Conservation (phyloP, 2,329 filamentous ascomycete genomes). For the Pseudogymnoascus sp. region DNA sequence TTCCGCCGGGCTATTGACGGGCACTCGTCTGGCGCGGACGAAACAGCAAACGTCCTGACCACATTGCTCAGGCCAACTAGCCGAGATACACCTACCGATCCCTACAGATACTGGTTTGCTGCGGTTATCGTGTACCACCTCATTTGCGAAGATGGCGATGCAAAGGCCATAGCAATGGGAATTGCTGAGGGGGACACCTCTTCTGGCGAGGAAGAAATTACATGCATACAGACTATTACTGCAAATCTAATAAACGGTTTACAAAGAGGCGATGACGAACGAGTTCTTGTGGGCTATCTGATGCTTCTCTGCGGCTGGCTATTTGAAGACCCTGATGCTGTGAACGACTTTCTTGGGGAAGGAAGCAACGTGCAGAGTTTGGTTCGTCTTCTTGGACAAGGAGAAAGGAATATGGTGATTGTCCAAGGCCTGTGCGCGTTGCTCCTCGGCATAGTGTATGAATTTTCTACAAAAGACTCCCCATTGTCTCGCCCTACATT, state of each 20-base stretch:
- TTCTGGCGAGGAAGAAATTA: conserved; percentile 89
- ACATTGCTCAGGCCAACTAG: conserved; percentile 66
- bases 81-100: conserved; percentile 60
- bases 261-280: conserved; percentile 68
- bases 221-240: conserved; percentile 81
- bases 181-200: conserved; percentile 85
- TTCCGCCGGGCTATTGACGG: conserved; percentile 83
- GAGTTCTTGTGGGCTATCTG: conserved; percentile 75
- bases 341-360: conserved; percentile 88
- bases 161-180: conserved; percentile 71
- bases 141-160: conserved; percentile 69
- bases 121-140: conserved; percentile 81
- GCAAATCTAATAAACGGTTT: conserved; percentile 79
- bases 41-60: conserved; percentile 81
- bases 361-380: conserved; percentile 87
- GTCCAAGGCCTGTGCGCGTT: conserved; percentile 78
- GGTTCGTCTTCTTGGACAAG: conserved; percentile 62
- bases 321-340: conserved; percentile 83
- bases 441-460: conserved; percentile 82
- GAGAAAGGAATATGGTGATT: conserved; percentile 54
- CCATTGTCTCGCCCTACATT: conserved; percentile 76
- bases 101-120: conserved; percentile 86
- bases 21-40: conserved; percentile 68
- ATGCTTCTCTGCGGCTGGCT: conserved; percentile 87
- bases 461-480: conserved; percentile 96